Percentiles rank a stretch among this genome's conserved stretches.
Conservation (phyloP, 495 filamentous ascomycete genomes). For the Pseudevernia furfuracea region DNA sequence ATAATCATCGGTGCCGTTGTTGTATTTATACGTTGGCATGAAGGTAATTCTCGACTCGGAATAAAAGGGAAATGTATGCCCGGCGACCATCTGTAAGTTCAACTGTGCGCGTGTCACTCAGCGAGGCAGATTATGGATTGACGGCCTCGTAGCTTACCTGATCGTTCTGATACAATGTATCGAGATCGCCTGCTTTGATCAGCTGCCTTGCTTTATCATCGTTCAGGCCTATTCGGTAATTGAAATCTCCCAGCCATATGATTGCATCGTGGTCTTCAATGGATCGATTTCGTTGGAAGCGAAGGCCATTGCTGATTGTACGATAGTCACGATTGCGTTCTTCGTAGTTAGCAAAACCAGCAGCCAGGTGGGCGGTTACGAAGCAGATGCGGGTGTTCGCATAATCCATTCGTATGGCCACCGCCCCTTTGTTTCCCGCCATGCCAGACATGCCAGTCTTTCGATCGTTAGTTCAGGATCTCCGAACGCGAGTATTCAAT, state of each 20-base stretch:
- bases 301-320: constrained; percentile 78
- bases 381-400: constrained; percentile 92
- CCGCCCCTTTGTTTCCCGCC: constrained; percentile 96
- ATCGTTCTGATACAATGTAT: constrained; percentile 83
- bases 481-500: not conserved
- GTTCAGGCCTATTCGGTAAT: constrained; percentile 86
- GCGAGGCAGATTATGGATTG: not conserved
- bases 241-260: constrained; percentile 99
- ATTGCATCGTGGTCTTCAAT: constrained; percentile 91
- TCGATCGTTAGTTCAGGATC: constrained; percentile 15
- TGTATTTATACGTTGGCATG: constrained; percentile 90
- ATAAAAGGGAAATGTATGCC: constrained; percentile 81
- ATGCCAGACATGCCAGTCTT: constrained; percentile 92
- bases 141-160: constrained; percentile 49
- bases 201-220: constrained; percentile 72
- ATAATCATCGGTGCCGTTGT: constrained; percentile 77
- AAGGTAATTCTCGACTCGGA: constrained; percentile 80
- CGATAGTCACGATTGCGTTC: constrained; percentile 89
- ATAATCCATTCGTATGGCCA: constrained; percentile 92
- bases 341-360: constrained; percentile 94
- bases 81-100: constrained; percentile 92
- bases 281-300: constrained; percentile 80
- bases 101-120: constrained; percentile 45
- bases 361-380: constrained; percentile 92
- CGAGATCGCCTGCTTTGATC: constrained; percentile 60